Percentiles rank a stretch among this genome's conserved stretches.
Conservation (phyloP, 305 asterid species). For the Solanum chacoense region DNA sequence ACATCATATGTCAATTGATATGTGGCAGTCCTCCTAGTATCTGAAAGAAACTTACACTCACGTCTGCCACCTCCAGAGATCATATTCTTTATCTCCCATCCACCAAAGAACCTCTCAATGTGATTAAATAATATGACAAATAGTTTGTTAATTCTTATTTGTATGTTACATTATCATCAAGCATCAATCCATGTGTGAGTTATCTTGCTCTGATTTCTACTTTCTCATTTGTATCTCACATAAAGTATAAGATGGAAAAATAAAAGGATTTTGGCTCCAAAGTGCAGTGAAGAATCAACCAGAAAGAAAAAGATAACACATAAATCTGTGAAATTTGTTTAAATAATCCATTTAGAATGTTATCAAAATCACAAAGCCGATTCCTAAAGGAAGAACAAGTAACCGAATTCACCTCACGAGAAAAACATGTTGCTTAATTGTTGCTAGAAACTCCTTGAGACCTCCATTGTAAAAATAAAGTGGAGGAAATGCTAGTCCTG, state of each 20-base stretch:
- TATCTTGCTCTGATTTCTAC: background rate
- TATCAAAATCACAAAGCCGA: background rate
- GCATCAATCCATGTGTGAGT: background rate
- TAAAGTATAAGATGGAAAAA: background rate
- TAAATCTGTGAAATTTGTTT: background rate
- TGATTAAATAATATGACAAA: background rate
- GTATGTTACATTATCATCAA: background rate
- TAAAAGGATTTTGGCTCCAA: background rate
- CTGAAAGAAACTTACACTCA: background rate
- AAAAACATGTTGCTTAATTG: slow-evolving; percentile 57
- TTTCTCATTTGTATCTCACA: background rate
- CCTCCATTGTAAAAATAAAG: slow-evolving; percentile 86
- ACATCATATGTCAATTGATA: background rate
- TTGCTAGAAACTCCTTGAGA: slow-evolving; percentile 63
- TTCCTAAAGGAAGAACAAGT: slow-evolving; percentile 9
- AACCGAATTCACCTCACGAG: slow-evolving; percentile 50
- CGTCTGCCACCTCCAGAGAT: background rate
- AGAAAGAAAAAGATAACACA: background rate
- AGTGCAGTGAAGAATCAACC: background rate
- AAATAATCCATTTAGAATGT: background rate
- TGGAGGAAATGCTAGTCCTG: slow-evolving; percentile 83
- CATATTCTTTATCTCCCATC: background rate
- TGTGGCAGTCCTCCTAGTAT: background rate
- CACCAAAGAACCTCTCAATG: background rate
- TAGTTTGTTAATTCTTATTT: background rate